Conservation (phyloP, 352 stramenopile genomes). For the Saprolegnia parasitica region DNA sequence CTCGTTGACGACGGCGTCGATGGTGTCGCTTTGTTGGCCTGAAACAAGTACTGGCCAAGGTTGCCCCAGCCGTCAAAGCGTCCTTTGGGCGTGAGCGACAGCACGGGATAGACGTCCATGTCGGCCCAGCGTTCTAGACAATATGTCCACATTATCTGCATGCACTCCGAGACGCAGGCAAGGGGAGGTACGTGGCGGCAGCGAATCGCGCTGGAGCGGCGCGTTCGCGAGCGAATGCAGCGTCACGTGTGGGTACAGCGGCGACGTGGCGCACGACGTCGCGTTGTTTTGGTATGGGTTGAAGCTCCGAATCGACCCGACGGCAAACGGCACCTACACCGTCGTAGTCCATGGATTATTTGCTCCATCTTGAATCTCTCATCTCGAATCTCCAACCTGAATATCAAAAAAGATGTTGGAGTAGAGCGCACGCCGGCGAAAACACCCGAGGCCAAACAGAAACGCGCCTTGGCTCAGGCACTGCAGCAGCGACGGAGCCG, state of each 20-base stretch:
- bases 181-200: constrained; percentile 34
- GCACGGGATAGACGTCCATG: constrained; percentile 1
- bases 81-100: neutral
- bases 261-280: constrained; percentile 44
- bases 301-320: constrained; percentile 62
- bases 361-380: neutral
- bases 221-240: constrained; percentile 51
- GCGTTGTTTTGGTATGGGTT: constrained; percentile 67
- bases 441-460: constrained; percentile 64
- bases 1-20: neutral
- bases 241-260: constrained; percentile 66
- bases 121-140: constrained; percentile 9
- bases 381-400: constrained; percentile 36
- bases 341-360: no score
- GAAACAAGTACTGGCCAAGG: constrained; percentile 2
- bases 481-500: constrained; percentile 39
- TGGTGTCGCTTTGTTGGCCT: constrained; percentile 5
- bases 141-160: no score
- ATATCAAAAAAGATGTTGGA: constrained; percentile 77
- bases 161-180: no score
- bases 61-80: constrained; percentile 6
- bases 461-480: constrained; percentile 68
- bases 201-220: constrained; percentile 52
- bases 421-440: constrained; percentile 64
- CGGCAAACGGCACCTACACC: constrained; percentile 57